Conservation (phyloP, 2,329 filamentous ascomycete genomes). For the Cytospora chrysosperma region DNA sequence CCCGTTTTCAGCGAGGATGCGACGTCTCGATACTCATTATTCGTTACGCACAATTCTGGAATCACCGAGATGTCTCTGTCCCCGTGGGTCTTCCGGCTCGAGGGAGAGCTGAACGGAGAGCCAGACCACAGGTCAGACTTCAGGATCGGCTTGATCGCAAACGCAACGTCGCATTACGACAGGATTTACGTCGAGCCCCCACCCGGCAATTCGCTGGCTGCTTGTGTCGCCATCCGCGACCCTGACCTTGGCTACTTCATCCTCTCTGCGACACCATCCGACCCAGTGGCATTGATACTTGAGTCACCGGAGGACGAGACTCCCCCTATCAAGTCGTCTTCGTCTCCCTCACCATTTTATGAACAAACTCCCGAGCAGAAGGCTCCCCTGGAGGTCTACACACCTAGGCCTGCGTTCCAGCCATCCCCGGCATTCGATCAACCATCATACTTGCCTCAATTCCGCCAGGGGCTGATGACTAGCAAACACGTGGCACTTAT, state of each 20-base stretch:
- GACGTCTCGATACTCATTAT: conserved; percentile 62
- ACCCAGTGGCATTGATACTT: conserved; percentile 59
- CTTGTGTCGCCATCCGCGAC: conserved; percentile 54
- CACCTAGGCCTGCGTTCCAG: conserved; percentile 66
- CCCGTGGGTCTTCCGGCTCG: conserved; percentile 63
- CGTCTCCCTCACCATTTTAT: conserved; percentile 42
- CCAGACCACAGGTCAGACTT: conserved; percentile 60
- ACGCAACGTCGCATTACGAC: conserved; percentile 55
- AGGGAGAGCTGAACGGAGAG: conserved; percentile 57
- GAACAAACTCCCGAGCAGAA: conserved; percentile 37
- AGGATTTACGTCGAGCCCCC: conserved; percentile 55
- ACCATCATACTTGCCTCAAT: conserved; percentile 28
- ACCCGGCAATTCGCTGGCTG: conserved; percentile 51
- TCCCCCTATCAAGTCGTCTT: conserved; percentile 15
- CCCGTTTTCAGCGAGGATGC: conserved; percentile 62
- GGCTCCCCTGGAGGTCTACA: conserved; percentile 48
- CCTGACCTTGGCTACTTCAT: conserved; percentile 65
- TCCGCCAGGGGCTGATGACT: conserved; percentile 57
- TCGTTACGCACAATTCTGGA: conserved; percentile 59
- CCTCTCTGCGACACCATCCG: conserved; percentile 57
- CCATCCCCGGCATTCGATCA: conserved; percentile 59
- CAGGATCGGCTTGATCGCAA: conserved; percentile 58
- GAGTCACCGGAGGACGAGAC: conserved; percentile 56
- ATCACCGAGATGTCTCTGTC: conserved; percentile 60
- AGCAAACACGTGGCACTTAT: conserved; percentile 60